Evolutionary conservation across 2,329 filamentous ascomycete species (phyloP), one percentile per base, ranked within the genome.

Genomic region (Fusarium buxicola): DNA sequence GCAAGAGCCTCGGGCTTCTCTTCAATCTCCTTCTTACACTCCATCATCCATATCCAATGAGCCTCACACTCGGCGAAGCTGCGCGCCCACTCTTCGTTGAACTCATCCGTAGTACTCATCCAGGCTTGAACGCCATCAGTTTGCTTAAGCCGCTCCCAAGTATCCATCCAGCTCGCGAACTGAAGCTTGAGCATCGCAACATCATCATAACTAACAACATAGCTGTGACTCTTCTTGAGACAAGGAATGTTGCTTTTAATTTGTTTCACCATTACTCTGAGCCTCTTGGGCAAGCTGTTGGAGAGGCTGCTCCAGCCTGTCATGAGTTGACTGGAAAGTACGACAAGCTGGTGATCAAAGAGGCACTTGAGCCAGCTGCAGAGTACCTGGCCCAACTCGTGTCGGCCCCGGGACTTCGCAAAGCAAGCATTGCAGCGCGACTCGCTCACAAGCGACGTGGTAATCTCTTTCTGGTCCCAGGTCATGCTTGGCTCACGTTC

Each of bases 361-460:
- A 63, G 10, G 2, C 1, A 1, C 1, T 13, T 1, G 2, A 65
- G 5, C 58, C 47, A 60, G 3, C 9, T 8, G 1, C 21, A 5
- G 4, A 68, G 35, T 4, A n/a, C 3, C 2, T n/a, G 12, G 3
- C 15, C 21, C 1, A 68, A 35, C 11, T 54, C 13, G 1, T 35
- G 5, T 3, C 50, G 46, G 2, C 58, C 53, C 7, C 35, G 21
- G 2, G 47, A 15, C 11, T 47, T 9, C 8, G 18, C 44, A n/a
- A 60, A 41, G 8, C 65, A 68, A 2, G 7, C 8, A 16, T 63
- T 65, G 11, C 63, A 66, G 7, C 12, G 34, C 2, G 27, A 35
- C 8, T 13, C 28, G 10, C 55, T 16, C 1, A 50, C 6, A 1
- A 52, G 16, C 2, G 21, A 4, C 3, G 49, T 25, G 1, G 31